phyloP scores from a whole-genome alignment of 2,329 filamentous ascomycete genomes.

The Botrytis fabae region DNA sequence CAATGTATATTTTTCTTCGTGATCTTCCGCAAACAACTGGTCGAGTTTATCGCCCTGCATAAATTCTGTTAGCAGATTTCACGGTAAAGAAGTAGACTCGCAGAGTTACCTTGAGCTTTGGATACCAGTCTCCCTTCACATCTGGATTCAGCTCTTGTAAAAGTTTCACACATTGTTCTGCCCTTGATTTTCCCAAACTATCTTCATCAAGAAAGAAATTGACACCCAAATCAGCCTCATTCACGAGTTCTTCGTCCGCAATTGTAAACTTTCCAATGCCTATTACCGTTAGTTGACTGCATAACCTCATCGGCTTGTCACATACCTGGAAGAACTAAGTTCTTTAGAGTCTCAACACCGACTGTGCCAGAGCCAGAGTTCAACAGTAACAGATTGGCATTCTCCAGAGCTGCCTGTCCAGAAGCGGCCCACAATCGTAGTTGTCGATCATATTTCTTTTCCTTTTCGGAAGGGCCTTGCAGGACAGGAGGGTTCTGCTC shows the following conservation, averaged over 20 bases:
- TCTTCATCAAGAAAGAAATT: conserved; percentile 94
- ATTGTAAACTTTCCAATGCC: conserved; percentile 91
- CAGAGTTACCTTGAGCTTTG: conserved; percentile 47
- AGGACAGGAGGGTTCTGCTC: conserved; percentile 46
- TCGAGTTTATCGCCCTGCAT: conserved; percentile 20
- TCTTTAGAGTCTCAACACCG: conserved; percentile 91
- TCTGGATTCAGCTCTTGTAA: conserved; percentile 91
- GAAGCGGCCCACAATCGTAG: conserved; percentile 92
- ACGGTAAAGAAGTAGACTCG: neutral
- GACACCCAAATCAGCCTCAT: conserved; percentile 80
- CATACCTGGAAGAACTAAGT: conserved; percentile 84
- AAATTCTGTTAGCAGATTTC: neutral
- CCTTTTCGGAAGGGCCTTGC: conserved; percentile 58
- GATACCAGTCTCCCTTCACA: conserved; percentile 73
- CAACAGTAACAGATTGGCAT: conserved; percentile 85
- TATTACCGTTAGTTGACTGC: conserved; percentile 38
- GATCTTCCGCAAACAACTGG: conserved; percentile 36
- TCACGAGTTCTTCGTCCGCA: conserved; percentile 75
- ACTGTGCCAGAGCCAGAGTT: conserved; percentile 86
- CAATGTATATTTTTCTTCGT: conserved; percentile 53
- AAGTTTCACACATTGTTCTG: conserved; percentile 73
- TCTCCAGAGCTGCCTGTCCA: conserved; percentile 86
- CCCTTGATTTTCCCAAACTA: conserved; percentile 73
- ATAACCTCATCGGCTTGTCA: neutral
- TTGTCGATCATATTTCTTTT: conserved; percentile 89